phyloP scores from a whole-genome alignment of 1,284 basidiomycete genomes.

The Ceratobasidium papillatum region DNA sequence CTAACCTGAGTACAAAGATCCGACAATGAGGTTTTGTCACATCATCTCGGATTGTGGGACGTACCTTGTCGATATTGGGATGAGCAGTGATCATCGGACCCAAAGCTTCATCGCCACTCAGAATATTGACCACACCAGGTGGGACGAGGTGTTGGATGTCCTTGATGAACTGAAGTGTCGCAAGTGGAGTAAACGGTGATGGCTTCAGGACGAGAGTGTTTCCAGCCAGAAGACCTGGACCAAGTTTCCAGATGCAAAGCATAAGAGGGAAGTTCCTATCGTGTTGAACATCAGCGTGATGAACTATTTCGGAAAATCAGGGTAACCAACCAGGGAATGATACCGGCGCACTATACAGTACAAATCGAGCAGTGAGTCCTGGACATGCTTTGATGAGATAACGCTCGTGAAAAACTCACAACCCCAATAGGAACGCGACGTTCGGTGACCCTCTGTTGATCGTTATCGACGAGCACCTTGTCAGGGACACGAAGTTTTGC shows the following conservation, averaged over 20 bases:
- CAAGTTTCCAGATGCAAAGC: constrained; percentile 75
- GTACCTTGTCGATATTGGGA: constrained; percentile 77
- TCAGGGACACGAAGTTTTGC: constrained; percentile 24
- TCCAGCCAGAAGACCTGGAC: constrained; percentile 86
- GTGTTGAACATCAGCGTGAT: neutral
- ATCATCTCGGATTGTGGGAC: neutral
- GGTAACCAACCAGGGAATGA: constrained; percentile 22
- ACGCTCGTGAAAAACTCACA: neutral
- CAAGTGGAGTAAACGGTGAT: constrained; percentile 90
- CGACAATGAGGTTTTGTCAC: neutral
- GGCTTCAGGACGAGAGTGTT: constrained; percentile 93
- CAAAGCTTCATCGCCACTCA: constrained; percentile 85
- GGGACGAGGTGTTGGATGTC: constrained; percentile 70
- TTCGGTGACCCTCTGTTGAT: constrained; percentile 7
- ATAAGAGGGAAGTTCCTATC: constrained; percentile 30
- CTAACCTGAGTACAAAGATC: constrained; percentile 53
- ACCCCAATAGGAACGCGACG: constrained; percentile 32
- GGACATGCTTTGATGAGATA: too few species aligned
- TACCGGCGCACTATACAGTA: constrained; percentile 10
- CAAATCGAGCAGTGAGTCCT: neutral
- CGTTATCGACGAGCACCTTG: constrained; percentile 27
- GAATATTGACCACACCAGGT: constrained; percentile 88
- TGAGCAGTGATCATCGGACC: constrained; percentile 85
- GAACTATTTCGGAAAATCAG: too few species aligned
- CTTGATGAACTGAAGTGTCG: constrained; percentile 68